A percentile compares a stretch with the other conserved stretches of the same genome.
phyloP scores from a whole-genome alignment of 2,329 filamentous ascomycete genomes.

The Lecanicillium sp. region DNA sequence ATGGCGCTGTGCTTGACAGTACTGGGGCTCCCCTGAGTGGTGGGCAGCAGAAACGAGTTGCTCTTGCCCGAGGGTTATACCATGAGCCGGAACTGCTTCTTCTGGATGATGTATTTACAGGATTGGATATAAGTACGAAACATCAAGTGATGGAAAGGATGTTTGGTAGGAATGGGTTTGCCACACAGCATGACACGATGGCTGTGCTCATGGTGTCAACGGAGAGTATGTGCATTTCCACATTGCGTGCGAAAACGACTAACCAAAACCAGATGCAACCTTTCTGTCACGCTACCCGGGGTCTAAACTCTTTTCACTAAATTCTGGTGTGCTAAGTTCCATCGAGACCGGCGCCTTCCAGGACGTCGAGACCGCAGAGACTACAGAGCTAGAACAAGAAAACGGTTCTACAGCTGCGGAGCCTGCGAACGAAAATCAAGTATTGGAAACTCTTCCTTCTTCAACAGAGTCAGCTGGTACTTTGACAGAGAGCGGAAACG shows the following conservation, averaged over 20 bases:
- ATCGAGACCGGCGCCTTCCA: background rate
- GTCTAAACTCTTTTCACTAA: background rate
- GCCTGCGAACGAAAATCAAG: too few species aligned
- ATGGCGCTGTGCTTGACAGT: background rate
- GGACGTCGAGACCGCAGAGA: too few species aligned
- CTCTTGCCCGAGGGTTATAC: conserved; percentile 1
- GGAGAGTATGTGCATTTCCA: background rate
- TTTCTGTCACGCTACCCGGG: background rate
- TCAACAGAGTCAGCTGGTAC: too few species aligned
- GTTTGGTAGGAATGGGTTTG: background rate
- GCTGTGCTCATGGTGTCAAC: background rate
- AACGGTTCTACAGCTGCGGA: too few species aligned
- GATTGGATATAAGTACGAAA: conserved; percentile 1
- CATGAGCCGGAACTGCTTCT: background rate
- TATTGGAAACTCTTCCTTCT: too few species aligned
- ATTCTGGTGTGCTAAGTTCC: background rate
- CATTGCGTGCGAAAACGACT: background rate
- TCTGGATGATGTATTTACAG: conserved; percentile 1
- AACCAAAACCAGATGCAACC: background rate
- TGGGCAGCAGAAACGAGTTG: background rate
- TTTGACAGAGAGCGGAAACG: background rate
- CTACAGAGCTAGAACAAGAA: too few species aligned
- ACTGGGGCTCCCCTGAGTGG: conserved; percentile 2
- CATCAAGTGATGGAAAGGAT: background rate
- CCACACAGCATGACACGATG: background rate